These are phyloP conservation scores for Taphrina deformans DNA, from an alignment of 1,139 yeast genomes.

Conservation along the genomic window DNA sequence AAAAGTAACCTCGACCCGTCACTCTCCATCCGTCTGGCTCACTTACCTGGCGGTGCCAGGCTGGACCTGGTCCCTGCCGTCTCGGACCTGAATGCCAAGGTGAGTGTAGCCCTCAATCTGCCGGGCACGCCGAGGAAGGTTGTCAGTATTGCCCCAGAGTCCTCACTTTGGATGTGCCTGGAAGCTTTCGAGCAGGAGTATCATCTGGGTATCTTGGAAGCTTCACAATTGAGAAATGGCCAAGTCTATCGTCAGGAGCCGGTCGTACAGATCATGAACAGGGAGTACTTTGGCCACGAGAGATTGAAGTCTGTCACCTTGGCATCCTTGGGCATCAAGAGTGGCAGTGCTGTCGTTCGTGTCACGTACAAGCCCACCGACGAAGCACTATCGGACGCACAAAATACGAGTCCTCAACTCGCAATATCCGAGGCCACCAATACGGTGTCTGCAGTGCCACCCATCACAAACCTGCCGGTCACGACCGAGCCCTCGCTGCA, in stretches of 20 bases:
- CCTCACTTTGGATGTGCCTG: slow-evolving; percentile 5
- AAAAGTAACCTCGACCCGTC: slow-evolving; percentile 35
- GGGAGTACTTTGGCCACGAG: not conserved
- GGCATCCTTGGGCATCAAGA: slow-evolving; percentile 20
- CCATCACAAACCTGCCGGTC: not conserved
- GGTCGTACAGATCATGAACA: not conserved
- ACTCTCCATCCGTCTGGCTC: slow-evolving; percentile 35
- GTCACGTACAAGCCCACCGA: slow-evolving; percentile 5
- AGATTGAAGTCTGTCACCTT: slow-evolving; percentile 1
- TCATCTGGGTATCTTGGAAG: not conserved
- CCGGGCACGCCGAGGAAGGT: not conserved
- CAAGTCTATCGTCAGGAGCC: not conserved
- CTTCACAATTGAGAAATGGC: not conserved
- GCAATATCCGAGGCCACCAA: not conserved
- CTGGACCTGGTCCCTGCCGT: slow-evolving; percentile 19
- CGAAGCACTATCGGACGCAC: not conserved
- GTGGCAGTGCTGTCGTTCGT: slow-evolving; percentile 25
- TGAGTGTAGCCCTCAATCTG: slow-evolving; percentile 18
- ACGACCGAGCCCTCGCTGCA: not conserved
- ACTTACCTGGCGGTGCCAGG: slow-evolving; percentile 36
- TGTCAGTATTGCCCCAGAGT: not conserved
- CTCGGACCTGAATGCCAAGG: not conserved
- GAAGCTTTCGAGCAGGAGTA: not conserved
- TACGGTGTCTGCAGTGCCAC: not conserved
- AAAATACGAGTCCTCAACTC: not conserved